Percentiles rank a stretch among this genome's conserved stretches.
phyloP scores from a whole-genome alignment of 345 rosid genomes.

The Ailanthus altissimus region DNA sequence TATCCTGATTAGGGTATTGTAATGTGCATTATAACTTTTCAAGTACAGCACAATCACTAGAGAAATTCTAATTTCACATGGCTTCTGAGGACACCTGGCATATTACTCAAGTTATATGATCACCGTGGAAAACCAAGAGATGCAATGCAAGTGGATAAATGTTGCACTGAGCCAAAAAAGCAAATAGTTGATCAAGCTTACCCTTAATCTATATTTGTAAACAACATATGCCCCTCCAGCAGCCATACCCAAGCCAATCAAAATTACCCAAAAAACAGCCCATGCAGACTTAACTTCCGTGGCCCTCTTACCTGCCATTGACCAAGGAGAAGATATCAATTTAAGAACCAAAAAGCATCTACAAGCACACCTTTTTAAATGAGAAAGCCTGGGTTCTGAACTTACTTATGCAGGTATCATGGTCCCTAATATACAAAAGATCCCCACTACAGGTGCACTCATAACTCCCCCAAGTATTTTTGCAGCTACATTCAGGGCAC shows the following conservation, averaged over 20 bases:
- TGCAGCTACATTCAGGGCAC: slow-evolving; percentile 94
- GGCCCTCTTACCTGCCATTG: slow-evolving; percentile 65
- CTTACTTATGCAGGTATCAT: slow-evolving; percentile 95
- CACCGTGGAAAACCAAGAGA: neutral
- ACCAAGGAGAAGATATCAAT: slow-evolving; percentile 15
- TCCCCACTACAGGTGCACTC: slow-evolving; percentile 87
- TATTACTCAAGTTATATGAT: neutral
- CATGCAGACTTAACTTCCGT: slow-evolving; percentile 79
- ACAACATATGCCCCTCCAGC: slow-evolving; percentile 84
- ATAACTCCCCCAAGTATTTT: slow-evolving; percentile 90
- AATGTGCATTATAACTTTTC: neutral
- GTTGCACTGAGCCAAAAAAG: neutral
- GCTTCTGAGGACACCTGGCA: neutral
- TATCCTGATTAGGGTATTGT: neutral
- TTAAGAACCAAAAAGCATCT: slow-evolving; percentile 8
- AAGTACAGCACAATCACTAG: neutral
- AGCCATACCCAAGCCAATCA: slow-evolving; percentile 77
- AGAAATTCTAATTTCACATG: neutral
- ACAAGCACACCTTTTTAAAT: neutral
- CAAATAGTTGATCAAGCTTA: slow-evolving; percentile 36
- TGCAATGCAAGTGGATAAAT: neutral
- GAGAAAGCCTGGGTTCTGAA: slow-evolving; percentile 11
- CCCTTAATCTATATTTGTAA: slow-evolving; percentile 90
- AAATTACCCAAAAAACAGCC: slow-evolving; percentile 89
- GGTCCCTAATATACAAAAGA: slow-evolving; percentile 88